Percentiles rank a stretch among this genome's conserved stretches.
Conservation (phyloP, 352 stramenopile species). For the Phytophthora lateralis region DNA sequence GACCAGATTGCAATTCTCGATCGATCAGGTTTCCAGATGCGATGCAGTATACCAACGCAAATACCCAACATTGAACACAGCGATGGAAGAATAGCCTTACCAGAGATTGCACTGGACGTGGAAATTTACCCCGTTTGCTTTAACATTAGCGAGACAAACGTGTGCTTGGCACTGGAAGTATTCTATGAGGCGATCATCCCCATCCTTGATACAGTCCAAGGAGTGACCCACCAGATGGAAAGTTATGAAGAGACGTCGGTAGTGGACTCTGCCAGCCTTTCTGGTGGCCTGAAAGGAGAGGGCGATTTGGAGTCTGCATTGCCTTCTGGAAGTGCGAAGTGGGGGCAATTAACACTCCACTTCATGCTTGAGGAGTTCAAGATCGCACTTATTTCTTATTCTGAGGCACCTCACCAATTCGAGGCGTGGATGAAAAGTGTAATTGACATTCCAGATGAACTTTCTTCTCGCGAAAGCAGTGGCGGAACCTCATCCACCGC, state of each 20-base stretch:
- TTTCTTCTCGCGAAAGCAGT: constrained; percentile 42
- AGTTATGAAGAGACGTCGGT: constrained; percentile 19
- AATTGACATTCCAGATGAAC: constrained; percentile 41
- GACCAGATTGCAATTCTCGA: constrained; percentile 43
- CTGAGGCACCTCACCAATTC: constrained; percentile 49
- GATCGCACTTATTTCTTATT: constrained; percentile 50
- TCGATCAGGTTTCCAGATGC: constrained; percentile 42
- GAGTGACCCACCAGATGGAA: constrained; percentile 30
- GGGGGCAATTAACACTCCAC: constrained; percentile 27
- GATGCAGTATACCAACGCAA: constrained; percentile 19
- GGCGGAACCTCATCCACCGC: constrained; percentile 28
- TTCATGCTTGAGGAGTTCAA: constrained; percentile 57
- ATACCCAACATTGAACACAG: constrained; percentile 5
- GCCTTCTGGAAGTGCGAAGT: constrained; percentile 10
- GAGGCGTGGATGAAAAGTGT: constrained; percentile 60
- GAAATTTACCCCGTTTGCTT: constrained; percentile 44
- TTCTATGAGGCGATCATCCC: constrained; percentile 40
- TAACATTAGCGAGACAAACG: constrained; percentile 52
- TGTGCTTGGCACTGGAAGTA: constrained; percentile 44
- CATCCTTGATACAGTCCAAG: constrained; percentile 32
- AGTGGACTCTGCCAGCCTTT: constrained; percentile 19
- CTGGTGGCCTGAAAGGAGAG: constrained; percentile 5
- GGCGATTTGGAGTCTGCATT: not conserved
- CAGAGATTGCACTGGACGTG: constrained; percentile 31
- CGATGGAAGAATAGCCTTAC: not conserved